Base-by-base conservation (phyloP, 495 filamentous ascomycete genomes). In the Penicillium herquei region DNA sequence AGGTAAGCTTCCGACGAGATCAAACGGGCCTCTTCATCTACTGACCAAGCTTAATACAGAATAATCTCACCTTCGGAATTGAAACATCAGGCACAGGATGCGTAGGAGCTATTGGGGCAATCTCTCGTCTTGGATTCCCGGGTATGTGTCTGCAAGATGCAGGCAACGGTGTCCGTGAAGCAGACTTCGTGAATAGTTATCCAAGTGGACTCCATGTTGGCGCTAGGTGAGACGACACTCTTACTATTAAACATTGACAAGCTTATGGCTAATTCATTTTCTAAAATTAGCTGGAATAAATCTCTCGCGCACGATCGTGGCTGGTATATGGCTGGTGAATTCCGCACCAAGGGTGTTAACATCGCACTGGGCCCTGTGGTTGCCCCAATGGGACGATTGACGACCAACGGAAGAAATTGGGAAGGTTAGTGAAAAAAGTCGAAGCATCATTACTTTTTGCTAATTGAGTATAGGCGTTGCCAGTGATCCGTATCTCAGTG, bases 341-440 rank as follows among this genome's bases (percentile, higher is more conserved):
- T 75, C 51, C 73, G 66, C 47, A 78, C 56, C 33, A 79, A 81
- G 57, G 84, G 85, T 40, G 71, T 70, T 49, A 67, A 87, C 51
- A 71, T 87, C 2, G 66, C 73, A n/a, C 75, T 88, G 0, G 84
- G 81, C 0, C 85, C 84, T 14, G 84, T 88, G 9, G 80, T 84
- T 64, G 86, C 86, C 10, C 84, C 84, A 14, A 63, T 87, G 11
- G 90, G 90, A n/a, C 70, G 87, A 32, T 76, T 85, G 58, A 84
- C 84, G 1, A 81, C 78, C 5, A 87, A 88, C 30, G 89, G 89
- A 3, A 66, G 89, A 31, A 91, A 90, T 59, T 92, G 89, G 88
- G 89, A 92, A 69, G 86, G 63, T 61, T 26, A 30, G 61, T 61
- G 12, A 26, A 14, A 26, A 4, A 26, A 4, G 7, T 3, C 78